Evolutionary conservation across 352 stramenopile genomes (phyloP).

Genomic region (Discostella stelligera): DNA sequence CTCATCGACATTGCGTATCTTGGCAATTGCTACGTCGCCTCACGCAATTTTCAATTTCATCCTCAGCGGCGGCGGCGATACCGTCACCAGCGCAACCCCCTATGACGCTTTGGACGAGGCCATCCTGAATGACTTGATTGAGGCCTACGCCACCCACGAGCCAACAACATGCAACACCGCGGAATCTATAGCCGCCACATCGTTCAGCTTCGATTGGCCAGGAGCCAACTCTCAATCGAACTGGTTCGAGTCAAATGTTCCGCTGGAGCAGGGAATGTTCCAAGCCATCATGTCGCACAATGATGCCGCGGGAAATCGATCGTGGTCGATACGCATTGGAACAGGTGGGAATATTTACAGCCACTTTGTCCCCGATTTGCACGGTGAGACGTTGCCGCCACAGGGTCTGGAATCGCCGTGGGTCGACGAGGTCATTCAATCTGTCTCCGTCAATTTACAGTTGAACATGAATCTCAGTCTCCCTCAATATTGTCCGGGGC

Average conservation of each 20-base stretch:
- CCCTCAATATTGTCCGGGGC: constrained; percentile 7
- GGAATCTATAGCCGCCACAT: neutral
- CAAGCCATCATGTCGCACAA: constrained; percentile 33
- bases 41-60: neutral
- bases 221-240: constrained; percentile 15
- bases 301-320: neutral
- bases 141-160: constrained; percentile 1
- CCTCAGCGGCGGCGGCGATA: neutral
- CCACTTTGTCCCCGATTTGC: constrained; percentile 4
- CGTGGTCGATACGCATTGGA: constrained; percentile 40
- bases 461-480: neutral
- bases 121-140: constrained; percentile 32
- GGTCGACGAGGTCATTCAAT: constrained; percentile 47
- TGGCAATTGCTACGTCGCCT: neutral
- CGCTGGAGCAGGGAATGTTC: constrained; percentile 33
- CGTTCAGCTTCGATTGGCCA: constrained; percentile 31
- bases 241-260: constrained; percentile 7
- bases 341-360: constrained; percentile 49
- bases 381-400: constrained; percentile 39
- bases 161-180: neutral
- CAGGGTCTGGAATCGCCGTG: constrained; percentile 28
- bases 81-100: neutral
- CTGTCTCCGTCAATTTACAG: constrained; percentile 20
- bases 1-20: neutral
- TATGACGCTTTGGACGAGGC: constrained; percentile 22